Base-by-base conservation (phyloP, 1,284 basidiomycete genomes). In the Hortiboletus rubellus region DNA sequence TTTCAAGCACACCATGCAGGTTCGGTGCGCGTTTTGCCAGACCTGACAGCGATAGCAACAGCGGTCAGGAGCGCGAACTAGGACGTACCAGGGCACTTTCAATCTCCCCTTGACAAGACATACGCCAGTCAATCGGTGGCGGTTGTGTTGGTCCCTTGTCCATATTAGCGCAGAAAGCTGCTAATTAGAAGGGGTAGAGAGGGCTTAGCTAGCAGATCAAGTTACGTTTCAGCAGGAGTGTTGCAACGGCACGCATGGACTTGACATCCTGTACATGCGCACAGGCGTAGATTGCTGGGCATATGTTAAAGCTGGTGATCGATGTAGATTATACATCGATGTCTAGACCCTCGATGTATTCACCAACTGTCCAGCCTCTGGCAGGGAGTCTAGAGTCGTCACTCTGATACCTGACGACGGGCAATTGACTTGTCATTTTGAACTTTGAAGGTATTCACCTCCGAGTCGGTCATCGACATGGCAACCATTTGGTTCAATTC, bases 41-140 rank as follows among this genome's bases (percentile, higher is more conserved):
- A n/a, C 10, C 18, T 48, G 62, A 30, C 52, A 50, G 27, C 51
- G 17, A 41, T 48, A 30, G 42, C 33, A 38, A 34, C 15, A 33
- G 45, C 36, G 47, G 41, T 44, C 31, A 12, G 53, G 27, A 33
- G 37, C 41, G 41, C 33, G 30, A 50, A 47, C 47, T 41, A 42
- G 43, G 22, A 27, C n/a, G 7, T 43, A 22, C 45, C 38, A 45
- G 5, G 11, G 10, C 7, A 12, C n/a, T 46, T 60, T 27, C 9
- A 27, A 49, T 46, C 22, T 42, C 38, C 41, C 33, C n/a, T 15
- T 40, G 60, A 60, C 60, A 47, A 51, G 63, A 65, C 51, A 52
- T 24, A 12, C 17, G 43, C 37, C 47, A 43, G 49, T 50, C 30
- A 50, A 54, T 49, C 44, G 24, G 12, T 64, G 60, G 47, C 54